Evolutionary conservation across 495 filamentous ascomycete species (phyloP), one percentile per base, ranked within the genome.

Genomic region (Tuber magnatum): DNA sequence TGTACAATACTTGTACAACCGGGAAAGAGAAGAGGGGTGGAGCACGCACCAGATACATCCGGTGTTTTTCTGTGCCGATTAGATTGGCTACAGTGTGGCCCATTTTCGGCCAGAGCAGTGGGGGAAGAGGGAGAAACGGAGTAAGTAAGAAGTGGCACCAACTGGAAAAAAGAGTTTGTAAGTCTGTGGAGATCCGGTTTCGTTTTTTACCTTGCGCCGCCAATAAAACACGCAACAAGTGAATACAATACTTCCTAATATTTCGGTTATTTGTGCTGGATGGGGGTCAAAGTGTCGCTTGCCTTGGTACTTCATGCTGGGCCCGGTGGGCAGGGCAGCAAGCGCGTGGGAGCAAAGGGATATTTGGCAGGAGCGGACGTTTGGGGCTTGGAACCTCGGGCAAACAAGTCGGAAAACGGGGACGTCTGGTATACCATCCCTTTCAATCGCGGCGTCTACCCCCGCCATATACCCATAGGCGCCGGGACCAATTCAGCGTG

Each of bases 391-490:
- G 56, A 65, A 28, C n/a, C 28, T 65, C 56, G 56, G 56, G 28
- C 28, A 65, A 20, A 35, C 56, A 65, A 35, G 28, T 35, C 35
- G 28, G n/a, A 65, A 14, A 65, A 32, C 12, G 4, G 28, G 56
- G 18, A 65, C 35, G 28, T 35, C 56, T 35, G 5, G 56, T 65
- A 65, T 18, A 35, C 28, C 28, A 65, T 32, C 28, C 32, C 28
- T 32, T 65, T 65, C 56, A 65, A 65, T 35, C 28, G n/a, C 51
- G 12, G 56, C 14, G 3, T 24, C 8, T 24, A 14, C 56, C 56
- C 24, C 56, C n/a, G 44, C 40, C 38, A 39, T 76, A 69, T 46
- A 28, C 41, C 51, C 32, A 71, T 79, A 79, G 72, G 72, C 77
- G 76, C 77, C 75, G 69, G 44, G 32, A 32, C 35, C 42, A 48